Evolutionary conservation across 2,329 filamentous ascomycete genomes (phyloP), one percentile per base, ranked within the genome.

Genomic region (Cadophora malorum): DNA sequence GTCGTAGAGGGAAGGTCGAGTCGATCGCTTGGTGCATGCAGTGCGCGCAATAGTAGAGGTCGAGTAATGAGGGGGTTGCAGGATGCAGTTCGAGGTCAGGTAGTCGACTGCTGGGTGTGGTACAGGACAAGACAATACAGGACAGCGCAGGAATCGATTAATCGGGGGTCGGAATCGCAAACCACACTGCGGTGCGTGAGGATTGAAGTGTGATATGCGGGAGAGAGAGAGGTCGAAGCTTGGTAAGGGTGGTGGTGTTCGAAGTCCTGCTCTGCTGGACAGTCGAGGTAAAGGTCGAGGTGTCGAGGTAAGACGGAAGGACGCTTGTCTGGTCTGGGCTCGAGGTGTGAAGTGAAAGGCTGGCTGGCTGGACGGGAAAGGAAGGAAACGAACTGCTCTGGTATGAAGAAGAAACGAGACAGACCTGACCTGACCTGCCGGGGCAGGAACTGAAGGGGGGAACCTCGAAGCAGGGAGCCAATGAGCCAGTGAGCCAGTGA

Each of bases 21-120:
- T 60, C 35, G 38, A 60, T 58, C 19, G 35, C 10, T 16, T 9
- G 1, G 45, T 35, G 16, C 38, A 35, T 12, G 28, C 23, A 38
- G 47, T 28, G 28, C 28, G 28, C 41, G 58, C 38, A 61, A 21
- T 52, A 49, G 45, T 10, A 49, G 45, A 10, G 28, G 7, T 56
- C 31, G 55, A 58, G 33, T 14, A 58, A 21, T 58, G 55, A 58
- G 55, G 55, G 55, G 55, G 31, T 55, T 56, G 53, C 28, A 56
- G 53, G 31, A 47, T 47, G 41, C 41, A 47, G 41, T 47, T 35
- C 55, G 55, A 58, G 31, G 31, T 38, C 50, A 53, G 50, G 23
- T 23, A 31, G 23, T 28, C 28, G 31, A 19, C 21, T 19, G 31
- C 21, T 19, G 31, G 33, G 38, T 33, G 55, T 58, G 35, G 55